These are phyloP conservation scores for Phytophthora litchii DNA, from an alignment of 352 stramenopile species.

Conservation along the genomic window DNA sequence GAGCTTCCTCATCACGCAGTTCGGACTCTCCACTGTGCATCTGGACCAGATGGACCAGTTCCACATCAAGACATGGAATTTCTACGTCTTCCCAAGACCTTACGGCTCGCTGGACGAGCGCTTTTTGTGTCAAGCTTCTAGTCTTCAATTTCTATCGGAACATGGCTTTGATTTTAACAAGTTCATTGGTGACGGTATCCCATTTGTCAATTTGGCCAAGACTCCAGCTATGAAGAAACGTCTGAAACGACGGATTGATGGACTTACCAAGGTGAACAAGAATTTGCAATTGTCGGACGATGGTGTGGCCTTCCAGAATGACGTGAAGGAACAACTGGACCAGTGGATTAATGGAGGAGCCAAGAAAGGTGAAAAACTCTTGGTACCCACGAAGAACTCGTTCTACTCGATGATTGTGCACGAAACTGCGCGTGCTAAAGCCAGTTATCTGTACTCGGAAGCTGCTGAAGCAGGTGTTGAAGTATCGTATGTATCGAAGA, in stretches of 20 bases:
- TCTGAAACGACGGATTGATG: conserved; percentile 63
- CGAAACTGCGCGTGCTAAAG: conserved; percentile 60
- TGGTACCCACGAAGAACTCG: conserved; percentile 64
- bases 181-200: conserved; percentile 84
- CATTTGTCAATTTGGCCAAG: conserved; percentile 68
- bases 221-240: conserved; percentile 56
- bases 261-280: conserved; percentile 61
- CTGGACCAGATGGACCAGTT: conserved; percentile 60
- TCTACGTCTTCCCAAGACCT: conserved; percentile 82
- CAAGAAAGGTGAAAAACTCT: conserved; percentile 60
- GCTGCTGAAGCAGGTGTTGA: conserved; percentile 47
- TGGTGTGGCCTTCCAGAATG: conserved; percentile 47
- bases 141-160: conserved; percentile 83
- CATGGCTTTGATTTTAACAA: conserved; percentile 90
- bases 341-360: conserved; percentile 55
- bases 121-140: conserved; percentile 82
- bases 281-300: conserved; percentile 58
- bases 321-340: conserved; percentile 52
- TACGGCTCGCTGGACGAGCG: conserved; percentile 71
- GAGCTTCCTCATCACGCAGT: conserved; percentile 86
- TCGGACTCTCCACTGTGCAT: conserved; percentile 80
- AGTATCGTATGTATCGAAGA: conserved; percentile 64
- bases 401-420: conserved; percentile 81
- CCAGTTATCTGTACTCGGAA: conserved; percentile 71
- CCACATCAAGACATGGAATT: conserved; percentile 86